Evolutionary conservation across 2,329 filamentous ascomycete species (phyloP), one percentile per base, ranked within the genome.

Genomic region (Pyrenophora graminea): DNA sequence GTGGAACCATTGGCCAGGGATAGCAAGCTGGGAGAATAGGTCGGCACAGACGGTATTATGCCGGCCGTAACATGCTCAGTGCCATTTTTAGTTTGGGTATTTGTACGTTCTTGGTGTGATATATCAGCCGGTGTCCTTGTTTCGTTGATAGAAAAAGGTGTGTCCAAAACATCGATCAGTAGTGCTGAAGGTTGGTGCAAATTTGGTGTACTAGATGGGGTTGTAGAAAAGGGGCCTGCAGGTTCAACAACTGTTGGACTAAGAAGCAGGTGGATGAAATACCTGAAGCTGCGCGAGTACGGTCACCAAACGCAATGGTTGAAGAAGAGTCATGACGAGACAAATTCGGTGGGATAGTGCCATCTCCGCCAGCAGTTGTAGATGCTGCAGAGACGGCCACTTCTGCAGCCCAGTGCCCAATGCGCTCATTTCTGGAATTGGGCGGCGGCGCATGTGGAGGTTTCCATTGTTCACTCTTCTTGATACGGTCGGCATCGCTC

Each of bases 401-500:
- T 12, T 59, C 51, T 15, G 61, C 58, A 19, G 58, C 64, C 64
- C 66, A 66, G 30, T 58, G 53, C 18, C 52, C 56, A 25, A 68
- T 63, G 10, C 57, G 51, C 8, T 56, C 55, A 30, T 53, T 47
- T 31, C 57, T 58, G 4, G 50, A 50, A 6, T 15, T 23, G 15
- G 53, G 38, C 18, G 44, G 58, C 39, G 39, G 43, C 42, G 49
- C 46, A 36, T 38, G 30, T n/a, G 33, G 10, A 3, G 64, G 61
- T 25, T 47, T 56, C 71, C 71, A 74, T 6, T 52, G 33, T 15
- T 48, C 41, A 10, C 61, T 51, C 12, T 54, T 57, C 40, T 97
- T 97, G 64, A 97, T 87, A 44, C 77, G 79, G 73, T 96, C 91
- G 2, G 90, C 92, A 53, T 81, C 77, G 4, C 79, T 81, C 55